These are phyloP conservation scores for Pholiota conissans DNA, from an alignment of 768 basidiomycete species.

Conservation along the genomic window DNA sequence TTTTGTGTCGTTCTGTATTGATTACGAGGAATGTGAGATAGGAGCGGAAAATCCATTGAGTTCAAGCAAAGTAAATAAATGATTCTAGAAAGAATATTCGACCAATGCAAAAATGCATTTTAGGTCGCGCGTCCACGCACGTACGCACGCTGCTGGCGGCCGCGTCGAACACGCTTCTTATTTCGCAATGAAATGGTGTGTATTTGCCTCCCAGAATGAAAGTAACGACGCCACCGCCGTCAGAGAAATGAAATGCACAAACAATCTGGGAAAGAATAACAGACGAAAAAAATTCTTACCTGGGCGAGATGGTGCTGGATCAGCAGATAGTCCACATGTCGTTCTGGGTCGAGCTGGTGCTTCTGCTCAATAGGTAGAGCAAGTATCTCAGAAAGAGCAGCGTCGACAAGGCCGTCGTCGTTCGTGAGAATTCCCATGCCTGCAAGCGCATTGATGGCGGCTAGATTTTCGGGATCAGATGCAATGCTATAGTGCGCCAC, in stretches of 20 bases:
- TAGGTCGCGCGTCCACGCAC: too few relatives aligned
- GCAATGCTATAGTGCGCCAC: conserved; percentile 55
- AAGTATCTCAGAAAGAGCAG: conserved; percentile 80
- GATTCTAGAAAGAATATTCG: not conserved
- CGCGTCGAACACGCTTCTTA: too few relatives aligned
- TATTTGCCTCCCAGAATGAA: not conserved
- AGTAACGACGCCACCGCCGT: not conserved
- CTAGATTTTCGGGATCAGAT: conserved; percentile 73
- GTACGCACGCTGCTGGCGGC: too few relatives aligned
- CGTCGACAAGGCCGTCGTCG: conserved; percentile 81
- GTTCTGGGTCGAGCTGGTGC: conserved; percentile 62
- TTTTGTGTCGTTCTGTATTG: conserved; percentile 20
- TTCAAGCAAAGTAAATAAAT: too few relatives aligned
- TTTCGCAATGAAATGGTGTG: too few relatives aligned
- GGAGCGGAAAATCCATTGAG: too few relatives aligned
- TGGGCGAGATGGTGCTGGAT: conserved; percentile 72
- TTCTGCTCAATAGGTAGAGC: conserved; percentile 67
- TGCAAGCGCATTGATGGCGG: conserved; percentile 80
- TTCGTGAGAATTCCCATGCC: conserved; percentile 86
- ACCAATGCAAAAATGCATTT: not conserved
- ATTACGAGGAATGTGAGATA: not conserved
- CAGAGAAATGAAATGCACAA: not conserved
- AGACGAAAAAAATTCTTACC: conserved; percentile 35
- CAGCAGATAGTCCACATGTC: conserved; percentile 72
- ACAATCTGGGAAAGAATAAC: not conserved